Conservation (phyloP, 2,329 filamentous ascomycete genomes). For the Emmonsiellopsis sp. region DNA sequence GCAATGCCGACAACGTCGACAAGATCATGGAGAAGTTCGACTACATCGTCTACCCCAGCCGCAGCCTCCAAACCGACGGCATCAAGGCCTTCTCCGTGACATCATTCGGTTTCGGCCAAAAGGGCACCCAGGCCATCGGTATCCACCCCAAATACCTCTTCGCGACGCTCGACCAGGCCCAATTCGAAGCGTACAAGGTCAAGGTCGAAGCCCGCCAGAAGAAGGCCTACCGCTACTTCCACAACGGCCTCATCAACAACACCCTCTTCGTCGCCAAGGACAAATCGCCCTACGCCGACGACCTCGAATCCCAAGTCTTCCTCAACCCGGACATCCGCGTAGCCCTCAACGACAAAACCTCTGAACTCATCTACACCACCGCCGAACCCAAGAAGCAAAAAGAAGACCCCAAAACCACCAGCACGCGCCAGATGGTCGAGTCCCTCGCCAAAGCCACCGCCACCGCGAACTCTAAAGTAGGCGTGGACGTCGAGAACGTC, state of each 20-base stretch:
- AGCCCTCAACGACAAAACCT: constrained; percentile 73
- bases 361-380: constrained; percentile 63
- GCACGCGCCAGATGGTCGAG: constrained; percentile 68
- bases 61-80: constrained; percentile 91
- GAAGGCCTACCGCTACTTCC: constrained; percentile 98
- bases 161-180: constrained; percentile 79
- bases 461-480: constrained; percentile 64
- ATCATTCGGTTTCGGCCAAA: constrained; percentile 98
- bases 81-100: constrained; percentile 98
- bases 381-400: constrained; percentile 54
- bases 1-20: constrained; percentile 96
- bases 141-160: constrained; percentile 95
- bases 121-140: constrained; percentile 94
- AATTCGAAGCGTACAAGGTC: constrained; percentile 70
- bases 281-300: constrained; percentile 80
- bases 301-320: constrained; percentile 78
- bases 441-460: constrained; percentile 60
- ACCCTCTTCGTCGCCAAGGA: constrained; percentile 93
- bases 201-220: constrained; percentile 93
- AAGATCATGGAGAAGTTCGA: constrained; percentile 96
- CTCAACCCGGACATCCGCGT: constrained; percentile 91
- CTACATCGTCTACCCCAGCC: constrained; percentile 93
- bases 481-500: constrained; percentile 89
- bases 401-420: constrained; percentile 48
- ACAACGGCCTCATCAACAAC: constrained; percentile 97